Evolutionary conservation across 495 filamentous ascomycete species (phyloP).

Genomic region (Neurospora hispaniola): DNA sequence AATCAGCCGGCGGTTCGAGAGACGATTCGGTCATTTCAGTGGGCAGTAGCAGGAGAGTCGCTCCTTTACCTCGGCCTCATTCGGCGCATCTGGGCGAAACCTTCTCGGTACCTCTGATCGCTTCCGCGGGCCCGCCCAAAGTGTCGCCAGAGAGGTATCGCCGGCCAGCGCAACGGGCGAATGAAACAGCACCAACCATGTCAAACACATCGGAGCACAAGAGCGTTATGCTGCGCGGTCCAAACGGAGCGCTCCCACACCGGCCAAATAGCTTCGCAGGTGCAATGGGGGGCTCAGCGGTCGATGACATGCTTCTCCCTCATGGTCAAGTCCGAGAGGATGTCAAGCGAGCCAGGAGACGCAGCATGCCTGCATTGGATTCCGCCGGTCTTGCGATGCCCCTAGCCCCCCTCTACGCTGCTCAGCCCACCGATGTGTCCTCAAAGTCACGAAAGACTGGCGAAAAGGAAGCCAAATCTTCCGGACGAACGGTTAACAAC

Average conservation of each 20-base stretch:
- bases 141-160: conserved; percentile 45
- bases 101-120: conserved; percentile 25
- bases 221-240: conserved; percentile 14
- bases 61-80: conserved; percentile 22
- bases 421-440: conserved; percentile 17
- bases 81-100: conserved; percentile 19
- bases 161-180: conserved; percentile 31
- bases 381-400: conserved; percentile 40
- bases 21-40: conserved; percentile 23
- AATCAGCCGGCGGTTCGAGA: conserved; percentile 11
- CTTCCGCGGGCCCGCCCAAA: conserved; percentile 28
- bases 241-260: conserved; percentile 17
- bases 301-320: conserved; percentile 45
- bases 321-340: conserved; percentile 44
- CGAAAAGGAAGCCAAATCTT: conserved; percentile 28
- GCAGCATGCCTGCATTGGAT: conserved; percentile 77
- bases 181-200: conserved; percentile 24
- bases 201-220: conserved; percentile 19
- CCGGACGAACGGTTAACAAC: conserved; percentile 12
- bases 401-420: conserved; percentile 29
- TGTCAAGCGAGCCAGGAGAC: conserved; percentile 66
- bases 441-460: conserved; percentile 14
- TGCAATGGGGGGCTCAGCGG: conserved; percentile 22
- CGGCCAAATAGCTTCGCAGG: conserved; percentile 39
- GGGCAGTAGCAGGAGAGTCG: conserved; percentile 15